Evolutionary conservation across 202 grass and related monocot genomes (phyloP), one percentile per base, ranked within the genome.

Genomic region (Miscanthus sacchariflorus): DNA sequence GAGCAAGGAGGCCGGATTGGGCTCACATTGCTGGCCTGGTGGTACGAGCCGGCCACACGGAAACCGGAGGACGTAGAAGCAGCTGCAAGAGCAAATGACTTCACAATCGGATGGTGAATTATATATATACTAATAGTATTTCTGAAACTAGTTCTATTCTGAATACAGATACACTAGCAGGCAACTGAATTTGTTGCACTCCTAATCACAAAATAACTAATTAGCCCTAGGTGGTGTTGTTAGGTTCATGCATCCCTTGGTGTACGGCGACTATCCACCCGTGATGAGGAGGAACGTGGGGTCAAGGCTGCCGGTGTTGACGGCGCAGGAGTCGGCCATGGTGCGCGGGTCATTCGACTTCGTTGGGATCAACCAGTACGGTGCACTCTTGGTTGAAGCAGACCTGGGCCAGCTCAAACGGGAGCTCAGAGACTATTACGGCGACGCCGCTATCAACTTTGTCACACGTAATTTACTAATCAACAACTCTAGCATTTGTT

Each of bases 1-100:
- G 58, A 63, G n/a, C 95, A 98, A 88, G 88, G 90, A 72, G 95
- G 93, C 21, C 85, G 82, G 14, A 92, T 98, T 61, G 93, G 95
- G 45, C 36, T 98, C 23, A 92, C 95, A 21, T 56, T 95, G 25
- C 28, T 95, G 6, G 93, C 81, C 1, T 84, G 77, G 77, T 98
- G 95, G 93, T 88, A 63, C 25, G 91, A 95, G 78, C 90, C 90
- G 23, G 66, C 70, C n/a, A 93, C 86, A 4, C 15, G 52, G 13
- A 74, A 66, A 4, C 9, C 89, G 2, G 19, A 89, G 23, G 93
- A 95, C 14, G 81, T 84, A 63, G 0, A 63, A 87, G 91, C 86
- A 12, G 93, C 95, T 40, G 86, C 90, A 18, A 91, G 95, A 86
- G 90, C 87, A 77, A 87, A 93, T 17, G 93, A 95, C 75, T 98